Percentiles rank a stretch among this genome's conserved stretches.
Evolutionary conservation across 176 grass and related monocot genomes (phyloP).

Genomic region (Musa troglodytarum): DNA sequence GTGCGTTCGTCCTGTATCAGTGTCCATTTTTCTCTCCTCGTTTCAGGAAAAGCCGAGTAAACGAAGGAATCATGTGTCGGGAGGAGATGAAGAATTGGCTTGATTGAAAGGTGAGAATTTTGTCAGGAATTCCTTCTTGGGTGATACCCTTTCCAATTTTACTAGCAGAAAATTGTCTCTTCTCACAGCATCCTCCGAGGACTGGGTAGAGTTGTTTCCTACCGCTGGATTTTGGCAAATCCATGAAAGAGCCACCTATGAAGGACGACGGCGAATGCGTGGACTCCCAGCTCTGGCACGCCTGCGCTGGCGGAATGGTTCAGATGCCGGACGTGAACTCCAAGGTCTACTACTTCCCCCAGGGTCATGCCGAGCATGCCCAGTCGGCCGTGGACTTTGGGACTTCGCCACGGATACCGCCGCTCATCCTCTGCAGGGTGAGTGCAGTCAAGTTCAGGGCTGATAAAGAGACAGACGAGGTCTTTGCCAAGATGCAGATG

Average conservation of each 20-base stretch:
- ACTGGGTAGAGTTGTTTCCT: neutral
- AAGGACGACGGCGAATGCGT: slow-evolving; percentile 25
- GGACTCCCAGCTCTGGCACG: slow-evolving; percentile 72
- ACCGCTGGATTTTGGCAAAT: slow-evolving; percentile 31
- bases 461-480: slow-evolving; percentile 52
- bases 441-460: slow-evolving; percentile 50
- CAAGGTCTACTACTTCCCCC: slow-evolving; percentile 85
- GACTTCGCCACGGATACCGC: slow-evolving; percentile 17
- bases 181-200: neutral
- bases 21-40: neutral
- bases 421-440: slow-evolving; percentile 56
- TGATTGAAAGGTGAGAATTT: neutral
- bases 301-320: slow-evolving; percentile 83
- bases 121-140: neutral
- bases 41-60: neutral
- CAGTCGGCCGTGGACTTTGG: slow-evolving; percentile 26
- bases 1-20: too few species aligned
- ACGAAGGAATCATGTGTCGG: neutral
- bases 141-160: neutral
- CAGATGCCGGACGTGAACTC: slow-evolving; percentile 64
- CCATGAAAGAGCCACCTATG: slow-evolving; percentile 20
- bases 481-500: slow-evolving; percentile 62
- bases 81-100: neutral
- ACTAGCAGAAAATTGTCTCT: neutral
- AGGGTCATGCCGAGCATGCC: slow-evolving; percentile 93